Evolutionary conservation across 169 alveolate genomes (phyloP), one percentile per base, ranked within the genome.

Genomic region (Eimeria maxima): DNA sequence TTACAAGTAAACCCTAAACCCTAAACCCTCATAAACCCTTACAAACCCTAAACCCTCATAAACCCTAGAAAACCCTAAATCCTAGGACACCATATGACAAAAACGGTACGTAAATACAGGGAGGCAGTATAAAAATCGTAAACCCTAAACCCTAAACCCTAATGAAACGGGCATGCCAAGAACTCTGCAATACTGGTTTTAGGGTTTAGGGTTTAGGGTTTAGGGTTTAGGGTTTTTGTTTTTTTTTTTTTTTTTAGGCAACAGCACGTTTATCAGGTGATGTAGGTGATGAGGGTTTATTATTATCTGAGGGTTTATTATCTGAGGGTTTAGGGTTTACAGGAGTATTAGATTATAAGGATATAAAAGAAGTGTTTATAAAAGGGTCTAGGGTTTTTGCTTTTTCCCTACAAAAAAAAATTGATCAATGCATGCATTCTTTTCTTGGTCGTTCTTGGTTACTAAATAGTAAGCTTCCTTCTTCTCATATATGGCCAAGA

Each of bases 401-500:
- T 4, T 20, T 53, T 22, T 89, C 80, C 38, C 65, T 90, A 65
- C 88, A 78, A 29, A 57, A 22, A 13, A 29, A 90, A 69, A 84
- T 90, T 16, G 38, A 53, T 2, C 60, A 47, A 20, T 22, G 90
- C 50, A 90, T 90, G 95, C 86, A 38, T 29, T 38, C 57, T 3
- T 67, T 65, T 47, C 71, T 33, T 47, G 95, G 95, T 16, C 69
- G 69, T 65, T 63, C 50, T 80, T 90, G 89, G 89, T 80, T 90
- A 3, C 18, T 33, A 3, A 50, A 27, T 38, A 50, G 95, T 80
- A 67, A 90, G 44, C 74, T 90, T 45, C 95, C 95, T 27, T 8
- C 47, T 7, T 71, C 73, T 29, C 89, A 90, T 24, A 38, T 90
- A 10, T 90, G 95, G 95, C 88, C 88, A 4, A 38, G 63, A 57